Evolutionary conservation across 129 eudicot genomes (phyloP).

Genomic region (Flaveria robusta): DNA sequence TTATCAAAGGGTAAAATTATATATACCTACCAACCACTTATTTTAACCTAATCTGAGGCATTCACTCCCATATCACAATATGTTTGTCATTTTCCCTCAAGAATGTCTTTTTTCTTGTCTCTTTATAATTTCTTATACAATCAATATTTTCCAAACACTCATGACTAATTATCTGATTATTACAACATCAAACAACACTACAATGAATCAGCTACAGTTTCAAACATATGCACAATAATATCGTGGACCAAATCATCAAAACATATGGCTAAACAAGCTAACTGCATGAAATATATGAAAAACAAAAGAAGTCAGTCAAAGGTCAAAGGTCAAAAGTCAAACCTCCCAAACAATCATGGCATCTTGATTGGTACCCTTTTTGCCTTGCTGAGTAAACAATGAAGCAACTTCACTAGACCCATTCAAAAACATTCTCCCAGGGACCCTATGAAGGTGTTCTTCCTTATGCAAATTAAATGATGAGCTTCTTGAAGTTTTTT

Average conservation of each 20-base stretch:
- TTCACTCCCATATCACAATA: not conserved
- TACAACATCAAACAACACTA: not conserved
- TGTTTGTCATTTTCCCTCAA: not conserved
- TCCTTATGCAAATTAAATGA: slow-evolving; percentile 68
- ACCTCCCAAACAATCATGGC: slow-evolving; percentile 99
- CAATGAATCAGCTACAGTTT: not conserved
- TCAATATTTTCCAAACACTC: not conserved
- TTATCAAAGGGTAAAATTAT: not conserved
- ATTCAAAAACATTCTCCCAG: slow-evolving; percentile 70
- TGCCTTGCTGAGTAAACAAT: slow-evolving; percentile 84
- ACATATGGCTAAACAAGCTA: not conserved
- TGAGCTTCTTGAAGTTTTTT: slow-evolving; percentile 54
- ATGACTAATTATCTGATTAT: not conserved
- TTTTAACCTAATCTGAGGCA: not conserved
- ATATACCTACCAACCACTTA: not conserved
- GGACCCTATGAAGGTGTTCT: slow-evolving; percentile 65
- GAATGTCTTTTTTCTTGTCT: not conserved
- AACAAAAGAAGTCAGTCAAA: not conserved
- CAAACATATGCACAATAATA: not conserved
- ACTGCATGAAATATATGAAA: not conserved
- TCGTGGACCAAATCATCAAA: not conserved
- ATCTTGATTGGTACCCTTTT: slow-evolving; percentile 98
- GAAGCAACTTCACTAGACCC: slow-evolving; percentile 83
- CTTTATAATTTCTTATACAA: not conserved
- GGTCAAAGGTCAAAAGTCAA: not conserved